Conservation (phyloP, 1,284 basidiomycete species). For the Tilletia walkeri region DNA sequence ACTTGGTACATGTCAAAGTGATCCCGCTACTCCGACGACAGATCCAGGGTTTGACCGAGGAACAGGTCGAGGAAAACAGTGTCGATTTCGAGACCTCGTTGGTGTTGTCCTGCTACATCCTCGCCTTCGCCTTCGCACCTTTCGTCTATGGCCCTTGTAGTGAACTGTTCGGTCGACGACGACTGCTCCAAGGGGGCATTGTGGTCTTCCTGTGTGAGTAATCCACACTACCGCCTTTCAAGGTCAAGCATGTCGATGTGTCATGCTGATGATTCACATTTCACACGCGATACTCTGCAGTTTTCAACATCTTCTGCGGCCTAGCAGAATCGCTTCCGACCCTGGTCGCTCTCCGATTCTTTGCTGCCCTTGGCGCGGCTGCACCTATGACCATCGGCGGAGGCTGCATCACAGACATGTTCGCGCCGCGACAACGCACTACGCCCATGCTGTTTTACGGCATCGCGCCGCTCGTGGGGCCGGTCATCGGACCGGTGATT, state of each 20-base stretch:
- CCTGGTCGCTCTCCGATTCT: conserved; percentile 31
- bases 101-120: not conserved
- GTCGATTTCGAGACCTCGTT: not conserved
- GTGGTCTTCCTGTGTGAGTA: too few relatives aligned
- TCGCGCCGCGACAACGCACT: conserved; percentile 61
- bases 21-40: not conserved
- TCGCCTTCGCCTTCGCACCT: conserved; percentile 1
- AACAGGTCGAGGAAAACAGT: not conserved
- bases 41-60: not conserved
- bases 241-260: too few relatives aligned
- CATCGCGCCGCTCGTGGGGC: conserved; percentile 58
- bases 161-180: not conserved
- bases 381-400: conserved; percentile 58
- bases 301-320: not conserved
- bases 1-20: not conserved
- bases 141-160: not conserved
- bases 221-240: too few relatives aligned
- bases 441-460: conserved; percentile 58
- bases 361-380: conserved; percentile 51
- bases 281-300: not conserved
- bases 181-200: too few relatives aligned
- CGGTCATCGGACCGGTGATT: conserved; percentile 19
- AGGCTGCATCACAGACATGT: conserved; percentile 70
- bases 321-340: not conserved
- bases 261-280: too few relatives aligned